Conservation (phyloP, 139 green algal genomes). For the Pleodorina starrii region DNA sequence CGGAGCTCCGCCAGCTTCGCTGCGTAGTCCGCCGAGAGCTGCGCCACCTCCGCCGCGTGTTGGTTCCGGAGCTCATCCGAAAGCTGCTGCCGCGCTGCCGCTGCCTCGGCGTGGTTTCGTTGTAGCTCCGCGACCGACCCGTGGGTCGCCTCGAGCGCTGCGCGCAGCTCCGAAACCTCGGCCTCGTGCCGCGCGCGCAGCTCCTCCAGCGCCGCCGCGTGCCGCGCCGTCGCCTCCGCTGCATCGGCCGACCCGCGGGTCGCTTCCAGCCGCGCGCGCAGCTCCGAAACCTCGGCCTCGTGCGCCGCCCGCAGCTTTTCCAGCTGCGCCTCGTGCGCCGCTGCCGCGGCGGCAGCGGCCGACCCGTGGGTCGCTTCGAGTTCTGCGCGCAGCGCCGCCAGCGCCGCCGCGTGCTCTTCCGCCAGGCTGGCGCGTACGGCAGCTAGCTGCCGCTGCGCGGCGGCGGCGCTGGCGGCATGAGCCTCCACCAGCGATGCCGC, state of each 20-base stretch:
- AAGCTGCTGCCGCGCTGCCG: neutral
- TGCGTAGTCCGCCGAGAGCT: neutral
- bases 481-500: constrained; percentile 32
- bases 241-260: constrained; percentile 49
- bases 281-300: neutral
- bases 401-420: neutral
- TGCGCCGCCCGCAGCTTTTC: neutral
- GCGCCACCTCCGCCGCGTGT: constrained; percentile 26
- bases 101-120: constrained; percentile 26
- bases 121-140: constrained; percentile 56
- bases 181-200: neutral
- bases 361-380: constrained; percentile 9
- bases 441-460: neutral
- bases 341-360: neutral
- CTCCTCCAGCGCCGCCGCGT: neutral
- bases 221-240: constrained; percentile 14
- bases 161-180: neutral
- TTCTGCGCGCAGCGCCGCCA: neutral
- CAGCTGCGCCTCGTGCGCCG: neutral
- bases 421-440: neutral
- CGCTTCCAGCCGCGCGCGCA: neutral
- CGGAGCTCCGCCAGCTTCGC: neutral
- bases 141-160: constrained; percentile 8
- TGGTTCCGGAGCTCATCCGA: constrained; percentile 24
- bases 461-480: neutral